Evolutionary conservation across 805 yeast genomes (phyloP), one percentile per base, ranked within the genome.

Genomic region (Candida patagonica): DNA sequence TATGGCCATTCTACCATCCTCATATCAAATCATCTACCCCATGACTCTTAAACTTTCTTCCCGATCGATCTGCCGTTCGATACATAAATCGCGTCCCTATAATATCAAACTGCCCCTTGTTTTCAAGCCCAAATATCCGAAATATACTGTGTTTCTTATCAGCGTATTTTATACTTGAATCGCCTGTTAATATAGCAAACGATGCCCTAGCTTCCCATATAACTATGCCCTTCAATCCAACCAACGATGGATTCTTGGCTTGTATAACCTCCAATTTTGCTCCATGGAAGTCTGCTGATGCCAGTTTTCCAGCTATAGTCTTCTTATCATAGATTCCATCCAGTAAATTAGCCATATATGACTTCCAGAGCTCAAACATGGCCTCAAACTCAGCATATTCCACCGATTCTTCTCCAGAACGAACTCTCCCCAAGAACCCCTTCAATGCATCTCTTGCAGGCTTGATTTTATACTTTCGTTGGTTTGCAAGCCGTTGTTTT

Each of bases 281-380:
- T 2, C 96, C 96, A 50, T 80, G 80, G 59, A 73, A 81, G 52
- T 87, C 96, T 1, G 92, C 84, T 44, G 80, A 70, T 1, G 89
- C 71, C 30, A 87, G 60, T 48, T 79, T 42, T 31, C 52, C 39
- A 9, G 57, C 49, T 10, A 36, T 32, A 23, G 19, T 29, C 4
- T 12, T 26, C 15, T 4, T 6, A 10, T 37, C 23, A 12, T 24
- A 20, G 24, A 24, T 39, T 13, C 31, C 37, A 26, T 40, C 68
- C 6, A 83, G 48, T 3, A 84, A 59, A 31, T 76, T 80, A 25
- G 60, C 63, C 35, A 79, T 74, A 54, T 87, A 87, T 13, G 61
- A 61, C n/a, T 70, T 67, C 96, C 96, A 87, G 20, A 87, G 62
- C n/a, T 53, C 52, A 53, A 80, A 69, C 60, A 85, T 62, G 1